Conservation (phyloP, 768 basidiomycete species). For the Auriscalpium vulgare region DNA sequence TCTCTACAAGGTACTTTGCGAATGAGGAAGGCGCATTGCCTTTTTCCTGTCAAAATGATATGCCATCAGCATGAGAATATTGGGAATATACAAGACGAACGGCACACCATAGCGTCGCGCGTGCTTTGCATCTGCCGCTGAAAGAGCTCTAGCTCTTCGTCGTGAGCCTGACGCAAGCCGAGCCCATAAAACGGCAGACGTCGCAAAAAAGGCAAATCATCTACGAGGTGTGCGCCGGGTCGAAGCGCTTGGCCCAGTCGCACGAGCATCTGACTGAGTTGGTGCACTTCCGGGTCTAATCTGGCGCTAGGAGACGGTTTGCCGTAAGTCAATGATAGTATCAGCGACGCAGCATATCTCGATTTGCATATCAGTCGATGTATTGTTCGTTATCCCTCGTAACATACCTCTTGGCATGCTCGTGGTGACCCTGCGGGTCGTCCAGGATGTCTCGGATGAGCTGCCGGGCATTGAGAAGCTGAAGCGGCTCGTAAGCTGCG, state of each 20-base stretch:
- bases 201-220: constrained; percentile 28
- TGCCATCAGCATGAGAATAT: neutral
- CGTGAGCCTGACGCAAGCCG: constrained; percentile 49
- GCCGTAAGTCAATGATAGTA: constrained; percentile 32
- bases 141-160: constrained; percentile 29
- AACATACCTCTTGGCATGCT: constrained; percentile 27
- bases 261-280: constrained; percentile 26
- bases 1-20: constrained; percentile 29
- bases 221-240: constrained; percentile 29
- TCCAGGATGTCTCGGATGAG: constrained; percentile 28
- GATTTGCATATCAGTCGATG: neutral
- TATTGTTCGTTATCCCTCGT: neutral
- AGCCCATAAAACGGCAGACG: constrained; percentile 51
- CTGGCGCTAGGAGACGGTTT: constrained; percentile 31
- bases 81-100: neutral
- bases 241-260: constrained; percentile 30
- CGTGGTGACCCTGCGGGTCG: constrained; percentile 25
- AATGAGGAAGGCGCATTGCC: constrained; percentile 25
- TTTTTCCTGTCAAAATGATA: constrained; percentile 12
- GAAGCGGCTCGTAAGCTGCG: constrained; percentile 25
- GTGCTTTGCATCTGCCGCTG: constrained; percentile 23
- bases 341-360: constrained; percentile 32
- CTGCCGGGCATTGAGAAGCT: constrained; percentile 25
- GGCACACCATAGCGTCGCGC: constrained; percentile 22
- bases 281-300: constrained; percentile 27